Percentiles rank a stretch among this genome's conserved stretches.
These are phyloP conservation scores for Geoglossum glabrum DNA, from an alignment of 495 filamentous ascomycete species.

Conservation along the genomic window DNA sequence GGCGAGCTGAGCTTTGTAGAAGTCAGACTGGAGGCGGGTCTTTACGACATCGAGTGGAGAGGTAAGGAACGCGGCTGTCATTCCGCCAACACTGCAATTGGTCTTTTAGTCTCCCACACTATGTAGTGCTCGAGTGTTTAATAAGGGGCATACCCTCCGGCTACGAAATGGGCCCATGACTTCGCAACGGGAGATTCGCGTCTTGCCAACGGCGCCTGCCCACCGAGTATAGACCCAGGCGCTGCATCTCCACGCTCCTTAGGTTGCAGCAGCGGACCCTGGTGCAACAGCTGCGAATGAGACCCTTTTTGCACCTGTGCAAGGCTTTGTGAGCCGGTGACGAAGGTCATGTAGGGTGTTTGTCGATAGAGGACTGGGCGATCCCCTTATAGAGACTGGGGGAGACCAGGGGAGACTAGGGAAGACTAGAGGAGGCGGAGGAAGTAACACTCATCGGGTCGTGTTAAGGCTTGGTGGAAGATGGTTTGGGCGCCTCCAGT, in stretches of 20 bases:
- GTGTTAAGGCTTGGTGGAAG: background rate
- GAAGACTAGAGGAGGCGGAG: background rate
- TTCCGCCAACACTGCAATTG: constrained; percentile 49
- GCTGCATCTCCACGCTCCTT: constrained; percentile 39
- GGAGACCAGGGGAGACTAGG: background rate
- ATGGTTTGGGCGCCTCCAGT: too few relatives aligned
- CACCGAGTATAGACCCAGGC: constrained; percentile 21
- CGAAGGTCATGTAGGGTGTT: constrained; percentile 1
- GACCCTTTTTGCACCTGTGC: background rate
- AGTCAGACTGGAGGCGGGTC: constrained; percentile 76
- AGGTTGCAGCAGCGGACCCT: constrained; percentile 27
- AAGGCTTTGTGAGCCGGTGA: background rate
- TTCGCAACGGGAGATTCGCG: constrained; percentile 36
- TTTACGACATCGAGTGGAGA: constrained; percentile 81
- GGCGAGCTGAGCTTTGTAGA: constrained; percentile 52
- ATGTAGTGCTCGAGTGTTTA: background rate
- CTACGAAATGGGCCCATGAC: constrained; percentile 76
- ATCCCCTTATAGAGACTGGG: background rate
- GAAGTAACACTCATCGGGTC: background rate
- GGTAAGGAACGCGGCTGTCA: constrained; percentile 71
- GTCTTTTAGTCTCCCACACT: background rate
- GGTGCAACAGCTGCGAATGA: background rate
- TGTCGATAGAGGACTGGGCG: background rate
- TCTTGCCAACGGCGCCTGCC: constrained; percentile 13
- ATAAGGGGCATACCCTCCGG: constrained; percentile 46